phyloP scores from a whole-genome alignment of 2,329 filamentous ascomycete species.

The Coniochaeta sp. region DNA sequence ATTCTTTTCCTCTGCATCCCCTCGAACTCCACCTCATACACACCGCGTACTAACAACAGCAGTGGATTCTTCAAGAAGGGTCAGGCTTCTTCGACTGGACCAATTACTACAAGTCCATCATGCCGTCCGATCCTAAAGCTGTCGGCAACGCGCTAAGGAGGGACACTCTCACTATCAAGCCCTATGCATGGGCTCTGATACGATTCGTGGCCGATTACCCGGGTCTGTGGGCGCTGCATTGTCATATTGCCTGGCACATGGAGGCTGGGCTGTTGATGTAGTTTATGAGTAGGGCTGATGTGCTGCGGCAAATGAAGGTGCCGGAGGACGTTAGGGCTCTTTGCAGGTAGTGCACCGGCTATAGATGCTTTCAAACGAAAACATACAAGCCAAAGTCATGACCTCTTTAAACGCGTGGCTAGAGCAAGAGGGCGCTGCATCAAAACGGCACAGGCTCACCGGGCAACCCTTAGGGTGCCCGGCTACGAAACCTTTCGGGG shows the following conservation, averaged over 20 bases:
- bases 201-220: constrained; percentile 43
- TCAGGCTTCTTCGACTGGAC: constrained; percentile 25
- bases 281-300: constrained; percentile 37
- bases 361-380: too few species aligned
- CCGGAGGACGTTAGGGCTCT: constrained; percentile 36
- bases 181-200: constrained; percentile 41
- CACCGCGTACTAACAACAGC: constrained; percentile 21
- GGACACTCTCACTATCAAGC: constrained; percentile 37
- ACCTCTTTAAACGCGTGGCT: too few species aligned
- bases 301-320: constrained; percentile 32
- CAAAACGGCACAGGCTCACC: too few species aligned
- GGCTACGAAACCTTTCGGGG: too few species aligned
- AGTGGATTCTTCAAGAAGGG: constrained; percentile 24
- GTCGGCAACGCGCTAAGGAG: constrained; percentile 37
- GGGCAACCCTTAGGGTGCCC: too few species aligned
- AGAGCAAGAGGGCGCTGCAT: too few species aligned
- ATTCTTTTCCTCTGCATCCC: constrained; percentile 42
- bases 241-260: constrained; percentile 9
- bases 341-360: too few species aligned
- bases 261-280: constrained; percentile 18
- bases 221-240: constrained; percentile 23
- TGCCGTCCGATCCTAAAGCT: not conserved
- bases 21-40: too few species aligned
- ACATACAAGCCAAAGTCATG: too few species aligned
- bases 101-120: constrained; percentile 20